A percentile compares a stretch with the other conserved stretches of the same genome.
Evolutionary conservation across 768 basidiomycete genomes (phyloP).

Genomic region (Xanthoconium purpureum): DNA sequence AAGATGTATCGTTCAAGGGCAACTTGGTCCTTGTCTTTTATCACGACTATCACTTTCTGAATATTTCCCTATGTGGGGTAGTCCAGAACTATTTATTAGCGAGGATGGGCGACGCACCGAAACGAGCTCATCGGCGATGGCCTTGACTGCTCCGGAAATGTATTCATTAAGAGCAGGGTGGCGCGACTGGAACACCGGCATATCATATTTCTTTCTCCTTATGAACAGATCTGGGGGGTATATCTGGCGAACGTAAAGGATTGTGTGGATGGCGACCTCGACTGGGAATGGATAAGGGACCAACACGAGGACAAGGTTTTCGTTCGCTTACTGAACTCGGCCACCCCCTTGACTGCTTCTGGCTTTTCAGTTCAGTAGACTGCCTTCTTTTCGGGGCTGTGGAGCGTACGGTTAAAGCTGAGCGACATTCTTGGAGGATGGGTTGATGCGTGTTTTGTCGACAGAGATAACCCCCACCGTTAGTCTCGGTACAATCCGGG

Average conservation of each 20-base stretch:
- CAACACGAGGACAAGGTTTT: background rate
- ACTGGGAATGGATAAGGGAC: constrained; percentile 47
- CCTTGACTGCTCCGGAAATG: constrained; percentile 82
- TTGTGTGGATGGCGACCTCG: constrained; percentile 90
- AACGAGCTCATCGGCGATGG: constrained; percentile 73
- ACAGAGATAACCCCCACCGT: no score
- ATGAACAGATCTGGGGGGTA: constrained; percentile 89
- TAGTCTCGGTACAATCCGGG: no score
- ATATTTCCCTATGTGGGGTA: constrained; percentile 59
- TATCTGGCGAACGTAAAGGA: constrained; percentile 86
- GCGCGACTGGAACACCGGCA: constrained; percentile 90
- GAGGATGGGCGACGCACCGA: constrained; percentile 40
- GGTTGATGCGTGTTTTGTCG: constrained; percentile 21
- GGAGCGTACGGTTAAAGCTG: constrained; percentile 38
- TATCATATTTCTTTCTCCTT: constrained; percentile 84
- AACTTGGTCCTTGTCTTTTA: constrained; percentile 77
- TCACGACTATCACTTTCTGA: constrained; percentile 76
- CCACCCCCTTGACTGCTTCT: constrained; percentile 65
- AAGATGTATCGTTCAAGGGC: constrained; percentile 91
- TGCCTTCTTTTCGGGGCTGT: background rate
- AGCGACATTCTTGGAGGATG: constrained; percentile 23
- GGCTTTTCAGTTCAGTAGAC: constrained; percentile 10
- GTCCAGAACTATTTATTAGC: background rate
- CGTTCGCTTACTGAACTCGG: constrained; percentile 62
- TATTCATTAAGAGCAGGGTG: constrained; percentile 87